These are phyloP conservation scores for Coemansia sp. DNA, from an alignment of 192 early-diverging fungal genomes.

Conservation along the genomic window DNA sequence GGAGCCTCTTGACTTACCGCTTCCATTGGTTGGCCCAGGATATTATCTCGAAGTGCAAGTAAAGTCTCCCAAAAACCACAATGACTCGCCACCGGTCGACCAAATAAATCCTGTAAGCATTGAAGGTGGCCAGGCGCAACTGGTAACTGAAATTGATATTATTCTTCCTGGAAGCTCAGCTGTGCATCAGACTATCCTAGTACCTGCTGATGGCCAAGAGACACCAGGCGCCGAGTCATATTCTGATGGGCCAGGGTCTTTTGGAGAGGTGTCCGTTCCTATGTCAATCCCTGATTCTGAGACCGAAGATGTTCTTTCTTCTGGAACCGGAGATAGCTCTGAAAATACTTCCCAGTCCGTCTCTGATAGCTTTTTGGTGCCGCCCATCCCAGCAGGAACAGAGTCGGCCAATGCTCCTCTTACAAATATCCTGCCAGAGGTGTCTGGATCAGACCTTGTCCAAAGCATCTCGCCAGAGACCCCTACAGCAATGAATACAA, in stretches of 20 bases:
- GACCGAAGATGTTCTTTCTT: not conserved
- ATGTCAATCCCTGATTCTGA: slow-evolving; percentile 11
- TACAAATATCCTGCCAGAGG: not conserved
- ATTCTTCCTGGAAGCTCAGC: slow-evolving; percentile 47
- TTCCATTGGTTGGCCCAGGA: slow-evolving; percentile 46
- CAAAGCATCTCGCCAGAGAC: slow-evolving; percentile 10
- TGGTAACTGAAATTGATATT: slow-evolving; percentile 47
- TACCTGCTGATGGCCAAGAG: slow-evolving; percentile 19
- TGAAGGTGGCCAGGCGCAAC: slow-evolving; percentile 46
- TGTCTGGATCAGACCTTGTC: slow-evolving; percentile 17
- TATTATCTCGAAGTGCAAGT: slow-evolving; percentile 52
- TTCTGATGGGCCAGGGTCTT: not conserved
- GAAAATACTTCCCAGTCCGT: not conserved
- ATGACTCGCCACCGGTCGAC: slow-evolving; percentile 16
- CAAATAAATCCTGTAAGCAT: slow-evolving; percentile 39
- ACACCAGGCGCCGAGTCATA: slow-evolving; percentile 1
- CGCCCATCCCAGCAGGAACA: slow-evolving; percentile 8
- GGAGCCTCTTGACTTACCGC: slow-evolving; percentile 48
- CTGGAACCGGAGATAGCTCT: not conserved
- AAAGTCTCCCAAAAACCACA: slow-evolving; percentile 39
- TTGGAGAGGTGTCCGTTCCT: slow-evolving; percentile 2
- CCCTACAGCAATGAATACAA: slow-evolving; percentile 8
- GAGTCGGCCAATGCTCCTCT: slow-evolving; percentile 16
- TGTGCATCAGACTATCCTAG: slow-evolving; percentile 40
- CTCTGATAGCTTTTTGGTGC: not conserved